Base-by-base conservation (phyloP, 768 basidiomycete species). In the Boletus rubescentipes region DNA sequence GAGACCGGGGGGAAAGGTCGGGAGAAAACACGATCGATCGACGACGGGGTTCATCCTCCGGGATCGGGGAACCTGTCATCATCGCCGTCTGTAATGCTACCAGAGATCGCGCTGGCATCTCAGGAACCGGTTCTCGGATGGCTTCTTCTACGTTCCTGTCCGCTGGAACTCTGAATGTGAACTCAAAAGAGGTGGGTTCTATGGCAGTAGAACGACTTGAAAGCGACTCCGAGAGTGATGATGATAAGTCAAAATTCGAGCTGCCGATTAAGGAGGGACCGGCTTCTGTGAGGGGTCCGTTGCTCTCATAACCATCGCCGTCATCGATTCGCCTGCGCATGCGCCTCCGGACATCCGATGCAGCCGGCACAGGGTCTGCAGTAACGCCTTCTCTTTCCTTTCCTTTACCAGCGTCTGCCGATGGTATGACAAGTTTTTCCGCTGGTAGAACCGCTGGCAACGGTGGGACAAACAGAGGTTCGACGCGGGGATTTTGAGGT, bases 101-200 rank as follows among this genome's bases (percentile, higher is more conserved):
- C 26, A 68, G 34, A 12, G 66, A 67, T 16, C 39, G 59, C 9
- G 52, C 64, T 5, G 67, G 66, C 46, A 57, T 44, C 30, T 68
- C 67, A 16, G 66, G 66, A 7, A 67, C 57, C 1, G 66, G 66
- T 23, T 67, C 66, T 41, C 65, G 59, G 1, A 69, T 49, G 20
- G 61, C 59, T 43, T 54, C 63, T 37, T 61, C 66, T 12, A 51
- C n/a, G 30, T 49, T 36, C 18, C 9, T 26, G 12, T 47, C 29
- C 5, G 43, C 8, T 14, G 54, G 61, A 30, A 41, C 15, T 36
- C 46, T 59, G 51, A 67, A 67, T 1, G 67, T 68, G 39, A 67
- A 67, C 40, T 67, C 66, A 43, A 66, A 68, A 9, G 64, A 42
- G 16, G 51, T 16, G 3, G 46, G 8, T 15, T 63, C 65, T 12